Evolutionary conservation across 371 early-diverging fungal genomes (phyloP), one percentile per base, ranked within the genome.

Genomic region (Cokeromyces recurvatus): DNA sequence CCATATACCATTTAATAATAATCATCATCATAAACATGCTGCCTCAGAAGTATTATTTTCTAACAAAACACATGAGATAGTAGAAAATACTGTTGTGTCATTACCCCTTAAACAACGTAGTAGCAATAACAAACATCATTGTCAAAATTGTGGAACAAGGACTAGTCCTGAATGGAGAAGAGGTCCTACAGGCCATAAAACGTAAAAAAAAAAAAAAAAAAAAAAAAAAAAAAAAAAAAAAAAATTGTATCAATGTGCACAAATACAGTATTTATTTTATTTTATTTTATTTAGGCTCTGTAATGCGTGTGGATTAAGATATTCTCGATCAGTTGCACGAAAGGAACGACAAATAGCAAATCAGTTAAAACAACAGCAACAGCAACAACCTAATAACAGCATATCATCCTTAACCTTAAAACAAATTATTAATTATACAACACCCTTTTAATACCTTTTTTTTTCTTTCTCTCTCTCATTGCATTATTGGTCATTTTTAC

Each of bases 121-220:
- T n/a, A n/a, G n/a, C n/a, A n/a, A n/a, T n/a, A n/a, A n/a, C n/a
- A 17, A 19, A 31, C 24, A 38, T 40, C 42, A 46, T 24, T 74
- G 74, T 53, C 68, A 67, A 48, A 69, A 69, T 38, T 74, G 74
- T 61, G 66, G 66, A 15, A 70, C 74, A 36, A 50, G 49, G 34
- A 53, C 64, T 11, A 74, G 74, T 47, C 74, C 74, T 19, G 74
- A 74, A 63, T 74, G 74, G 74, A 49, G 74, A 25, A 49, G 68
- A 40, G 74, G 74, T 2, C 74, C 74, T 3, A 62, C 64, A 17
- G 74, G 74, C 1, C 74, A 74, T 48, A 74, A 74, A 52, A 74
- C 70, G 71, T 74, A 66, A 50, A 53, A 35, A 32, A 35, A 31
- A 29, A 36, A 8, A 12, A 22, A 20, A 8, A 29, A 20, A 27